Percentiles rank a stretch among this genome's conserved stretches.
Evolutionary conservation across 2,329 filamentous ascomycete species (phyloP).

Genomic region (Huntiella moniliformis): DNA sequence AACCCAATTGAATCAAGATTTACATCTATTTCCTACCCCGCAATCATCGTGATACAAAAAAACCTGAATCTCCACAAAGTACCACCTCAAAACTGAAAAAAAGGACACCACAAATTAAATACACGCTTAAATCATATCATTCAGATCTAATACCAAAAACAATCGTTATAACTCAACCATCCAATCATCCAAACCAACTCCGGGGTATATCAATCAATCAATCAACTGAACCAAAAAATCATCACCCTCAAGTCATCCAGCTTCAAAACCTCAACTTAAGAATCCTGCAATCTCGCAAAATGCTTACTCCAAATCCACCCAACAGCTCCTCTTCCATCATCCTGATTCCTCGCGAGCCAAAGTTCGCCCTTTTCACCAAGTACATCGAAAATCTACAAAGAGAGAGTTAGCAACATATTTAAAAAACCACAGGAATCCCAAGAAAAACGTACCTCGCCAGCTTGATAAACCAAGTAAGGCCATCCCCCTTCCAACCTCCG

Average conservation of each 20-base stretch:
- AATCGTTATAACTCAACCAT: not conserved
- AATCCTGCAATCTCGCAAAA: conserved; percentile 53
- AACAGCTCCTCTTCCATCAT: conserved; percentile 58
- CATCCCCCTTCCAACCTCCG: conserved; percentile 86
- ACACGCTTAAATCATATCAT: not conserved
- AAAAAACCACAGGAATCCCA: not conserved
- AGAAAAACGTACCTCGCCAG: conserved; percentile 55
- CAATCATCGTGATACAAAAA: too few species aligned
- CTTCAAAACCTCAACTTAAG: conserved; percentile 15
- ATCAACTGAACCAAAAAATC: conserved; percentile 3
- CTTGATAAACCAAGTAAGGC: conserved; percentile 86
- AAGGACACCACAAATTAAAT: too few species aligned
- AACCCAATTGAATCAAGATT: too few species aligned
- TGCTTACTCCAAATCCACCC: conserved; percentile 99
- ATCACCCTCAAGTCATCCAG: not conserved
- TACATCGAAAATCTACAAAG: conserved; percentile 57
- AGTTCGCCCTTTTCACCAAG: conserved; percentile 93
- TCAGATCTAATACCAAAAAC: not conserved
- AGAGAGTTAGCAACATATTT: not conserved
- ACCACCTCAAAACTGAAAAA: too few species aligned
- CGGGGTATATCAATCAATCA: conserved; percentile 4
- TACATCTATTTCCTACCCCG: too few species aligned
- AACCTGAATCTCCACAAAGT: too few species aligned
- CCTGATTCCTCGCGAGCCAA: conserved; percentile 95
- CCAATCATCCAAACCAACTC: not conserved